Conservation (phyloP, 768 basidiomycete species). For the Polyporus arcularius region DNA sequence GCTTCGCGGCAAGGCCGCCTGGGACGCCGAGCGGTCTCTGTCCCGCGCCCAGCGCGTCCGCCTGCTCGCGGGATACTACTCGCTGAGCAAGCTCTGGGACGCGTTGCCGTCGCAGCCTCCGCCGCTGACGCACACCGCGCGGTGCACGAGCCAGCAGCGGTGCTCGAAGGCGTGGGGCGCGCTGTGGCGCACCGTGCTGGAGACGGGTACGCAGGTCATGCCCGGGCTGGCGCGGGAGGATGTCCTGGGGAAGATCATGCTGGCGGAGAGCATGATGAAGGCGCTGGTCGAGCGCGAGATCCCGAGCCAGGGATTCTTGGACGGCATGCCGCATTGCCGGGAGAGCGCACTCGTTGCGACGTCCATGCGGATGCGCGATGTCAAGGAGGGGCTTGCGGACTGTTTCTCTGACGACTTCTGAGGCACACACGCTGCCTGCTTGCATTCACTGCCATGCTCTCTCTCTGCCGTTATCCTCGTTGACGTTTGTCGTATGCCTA, state of each 20-base stretch:
- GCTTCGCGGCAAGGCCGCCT: conserved; percentile 48
- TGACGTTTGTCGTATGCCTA: neutral
- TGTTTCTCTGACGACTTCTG: conserved; percentile 45
- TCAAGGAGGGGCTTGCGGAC: conserved; percentile 48
- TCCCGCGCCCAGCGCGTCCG: conserved; percentile 51
- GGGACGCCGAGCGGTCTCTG: conserved; percentile 49
- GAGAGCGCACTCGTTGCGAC: conserved; percentile 44
- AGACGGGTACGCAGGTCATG: conserved; percentile 38
- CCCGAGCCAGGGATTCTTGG: conserved; percentile 39
- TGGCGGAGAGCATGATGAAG: conserved; percentile 49
- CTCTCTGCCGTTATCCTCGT: neutral
- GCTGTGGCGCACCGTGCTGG: conserved; percentile 47
- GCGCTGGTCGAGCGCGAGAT: conserved; percentile 47
- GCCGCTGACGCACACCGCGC: conserved; percentile 40
- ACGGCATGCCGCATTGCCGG: conserved; percentile 48
- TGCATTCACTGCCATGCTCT: neutral
- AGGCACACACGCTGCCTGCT: neutral
- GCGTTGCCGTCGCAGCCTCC: conserved; percentile 45
- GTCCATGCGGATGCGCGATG: conserved; percentile 45
- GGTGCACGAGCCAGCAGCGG: conserved; percentile 42
- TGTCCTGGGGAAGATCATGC: conserved; percentile 45
- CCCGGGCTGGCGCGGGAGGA: conserved; percentile 44
- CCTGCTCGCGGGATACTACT: conserved; percentile 54
- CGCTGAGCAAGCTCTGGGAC: conserved; percentile 47
- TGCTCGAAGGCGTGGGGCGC: conserved; percentile 48